A percentile compares a stretch with the other conserved stretches of the same genome.
phyloP scores from a whole-genome alignment of 2,329 filamentous ascomycete genomes.

The Aschersonia sp. region DNA sequence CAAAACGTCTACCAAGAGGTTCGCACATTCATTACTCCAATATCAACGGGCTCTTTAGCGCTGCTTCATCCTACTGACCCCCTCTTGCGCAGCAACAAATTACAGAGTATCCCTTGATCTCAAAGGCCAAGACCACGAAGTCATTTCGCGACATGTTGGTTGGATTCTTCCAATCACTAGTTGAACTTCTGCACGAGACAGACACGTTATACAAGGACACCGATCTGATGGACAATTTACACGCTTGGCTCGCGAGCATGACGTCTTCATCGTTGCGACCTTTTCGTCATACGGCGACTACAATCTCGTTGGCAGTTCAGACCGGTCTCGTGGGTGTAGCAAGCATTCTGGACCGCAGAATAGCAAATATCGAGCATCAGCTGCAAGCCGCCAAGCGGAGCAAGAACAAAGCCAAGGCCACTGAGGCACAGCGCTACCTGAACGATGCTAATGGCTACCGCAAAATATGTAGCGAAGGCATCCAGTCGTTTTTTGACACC shows the following conservation, averaged over 20 bases:
- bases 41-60: background rate
- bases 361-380: slow-evolving; percentile 66
- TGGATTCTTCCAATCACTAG: slow-evolving; percentile 64
- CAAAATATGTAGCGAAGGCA: slow-evolving; percentile 52
- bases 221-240: slow-evolving; percentile 73
- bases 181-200: slow-evolving; percentile 69
- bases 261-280: slow-evolving; percentile 77
- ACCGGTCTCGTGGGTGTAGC: slow-evolving; percentile 64
- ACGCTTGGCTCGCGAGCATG: slow-evolving; percentile 82
- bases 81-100: slow-evolving; percentile 44
- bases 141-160: slow-evolving; percentile 67
- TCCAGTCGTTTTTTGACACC: slow-evolving; percentile 80
- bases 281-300: slow-evolving; percentile 87
- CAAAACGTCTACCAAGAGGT: slow-evolving; percentile 77
- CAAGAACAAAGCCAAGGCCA: slow-evolving; percentile 66
- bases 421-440: slow-evolving; percentile 58
- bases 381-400: slow-evolving; percentile 59
- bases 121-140: slow-evolving; percentile 60
- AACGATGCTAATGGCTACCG: slow-evolving; percentile 56
- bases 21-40: slow-evolving; percentile 10
- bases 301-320: slow-evolving; percentile 67
- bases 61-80: slow-evolving; percentile 11
- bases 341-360: slow-evolving; percentile 53
- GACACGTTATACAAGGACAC: slow-evolving; percentile 65
- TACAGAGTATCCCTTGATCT: slow-evolving; percentile 83